These are phyloP conservation scores for Eustoma russellianum DNA, from an alignment of 257 asterid species.

Conservation along the genomic window DNA sequence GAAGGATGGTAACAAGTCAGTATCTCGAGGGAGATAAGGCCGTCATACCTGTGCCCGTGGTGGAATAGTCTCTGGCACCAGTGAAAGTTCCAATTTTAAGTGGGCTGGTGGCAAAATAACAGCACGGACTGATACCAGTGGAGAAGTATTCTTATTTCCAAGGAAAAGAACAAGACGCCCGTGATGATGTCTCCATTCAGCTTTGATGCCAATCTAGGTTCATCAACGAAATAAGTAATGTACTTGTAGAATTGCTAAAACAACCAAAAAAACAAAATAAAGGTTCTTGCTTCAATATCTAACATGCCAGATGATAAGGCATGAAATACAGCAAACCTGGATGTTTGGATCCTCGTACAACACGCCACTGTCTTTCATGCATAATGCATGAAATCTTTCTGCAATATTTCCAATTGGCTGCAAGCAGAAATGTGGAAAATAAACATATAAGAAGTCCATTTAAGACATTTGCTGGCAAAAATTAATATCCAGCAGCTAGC, in stretches of 20 bases:
- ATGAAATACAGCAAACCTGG: slow-evolving; percentile 44
- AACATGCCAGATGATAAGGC: neutral
- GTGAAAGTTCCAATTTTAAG: slow-evolving; percentile 65
- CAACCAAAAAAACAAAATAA: neutral
- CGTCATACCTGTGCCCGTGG: slow-evolving; percentile 83
- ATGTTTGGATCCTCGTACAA: slow-evolving; percentile 84
- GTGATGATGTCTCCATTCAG: slow-evolving; percentile 84
- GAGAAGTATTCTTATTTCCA: slow-evolving; percentile 78
- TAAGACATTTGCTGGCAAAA: neutral
- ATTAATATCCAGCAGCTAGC: neutral
- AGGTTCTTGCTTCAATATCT: slow-evolving; percentile 1
- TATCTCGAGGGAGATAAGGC: neutral
- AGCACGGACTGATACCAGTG: slow-evolving; percentile 77
- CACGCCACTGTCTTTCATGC: slow-evolving; percentile 92
- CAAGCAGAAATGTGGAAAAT: slow-evolving; percentile 20
- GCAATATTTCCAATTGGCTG: slow-evolving; percentile 84
- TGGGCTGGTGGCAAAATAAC: slow-evolving; percentile 69
- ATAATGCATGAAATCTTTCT: slow-evolving; percentile 73
- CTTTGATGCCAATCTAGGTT: slow-evolving; percentile 84
- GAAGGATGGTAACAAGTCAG: neutral
- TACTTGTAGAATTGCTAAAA: neutral
- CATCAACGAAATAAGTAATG: slow-evolving; percentile 7
- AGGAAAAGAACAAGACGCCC: slow-evolving; percentile 87
- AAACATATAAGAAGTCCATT: slow-evolving; percentile 10
- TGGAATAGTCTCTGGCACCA: slow-evolving; percentile 89